Evolutionary conservation across 2,329 filamentous ascomycete genomes (phyloP).

Genomic region (Calonectria leucothoes): DNA sequence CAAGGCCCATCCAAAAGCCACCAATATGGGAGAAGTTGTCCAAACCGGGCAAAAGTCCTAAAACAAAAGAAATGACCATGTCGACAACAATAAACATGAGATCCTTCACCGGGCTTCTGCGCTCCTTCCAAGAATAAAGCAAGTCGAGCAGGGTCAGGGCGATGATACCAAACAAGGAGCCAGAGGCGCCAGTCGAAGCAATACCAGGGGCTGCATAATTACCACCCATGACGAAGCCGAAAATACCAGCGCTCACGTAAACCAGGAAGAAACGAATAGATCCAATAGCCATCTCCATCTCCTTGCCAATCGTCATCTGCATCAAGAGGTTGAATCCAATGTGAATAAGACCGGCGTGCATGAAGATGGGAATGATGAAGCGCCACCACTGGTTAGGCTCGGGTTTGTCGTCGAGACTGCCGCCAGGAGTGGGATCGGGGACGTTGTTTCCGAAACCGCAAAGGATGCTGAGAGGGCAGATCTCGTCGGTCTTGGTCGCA

Average conservation of each 20-base stretch:
- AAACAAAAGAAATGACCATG: slow-evolving; percentile 88
- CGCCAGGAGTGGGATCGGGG: slow-evolving; percentile 73
- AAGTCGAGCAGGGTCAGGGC: slow-evolving; percentile 90
- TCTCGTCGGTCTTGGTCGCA: slow-evolving; percentile 69
- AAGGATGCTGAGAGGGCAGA: slow-evolving; percentile 80
- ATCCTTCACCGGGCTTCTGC: slow-evolving; percentile 81
- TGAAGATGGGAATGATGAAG: slow-evolving; percentile 95
- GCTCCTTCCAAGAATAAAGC: slow-evolving; percentile 90
- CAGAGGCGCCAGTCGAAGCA: slow-evolving; percentile 89
- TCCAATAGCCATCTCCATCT: slow-evolving; percentile 93
- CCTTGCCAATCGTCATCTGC: slow-evolving; percentile 88
- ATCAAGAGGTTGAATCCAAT: slow-evolving; percentile 96
- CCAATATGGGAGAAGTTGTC: slow-evolving; percentile 99
- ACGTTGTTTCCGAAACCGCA: slow-evolving; percentile 79
- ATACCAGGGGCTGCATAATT: slow-evolving; percentile 89
- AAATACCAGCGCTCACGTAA: slow-evolving; percentile 92
- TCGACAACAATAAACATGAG: slow-evolving; percentile 89
- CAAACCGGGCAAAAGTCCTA: slow-evolving; percentile 89
- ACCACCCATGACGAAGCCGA: slow-evolving; percentile 93
- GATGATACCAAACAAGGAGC: slow-evolving; percentile 90
- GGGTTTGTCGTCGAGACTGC: slow-evolving; percentile 60
- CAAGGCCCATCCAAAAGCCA: slow-evolving; percentile 92
- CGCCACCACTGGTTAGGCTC: slow-evolving; percentile 95
- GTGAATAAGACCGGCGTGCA: slow-evolving; percentile 93
- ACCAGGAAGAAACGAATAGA: slow-evolving; percentile 89